Percentiles rank a stretch among this genome's conserved stretches.
Conservation (phyloP, 2,329 filamentous ascomycete species). For the Paraconiothyrium sp. region DNA sequence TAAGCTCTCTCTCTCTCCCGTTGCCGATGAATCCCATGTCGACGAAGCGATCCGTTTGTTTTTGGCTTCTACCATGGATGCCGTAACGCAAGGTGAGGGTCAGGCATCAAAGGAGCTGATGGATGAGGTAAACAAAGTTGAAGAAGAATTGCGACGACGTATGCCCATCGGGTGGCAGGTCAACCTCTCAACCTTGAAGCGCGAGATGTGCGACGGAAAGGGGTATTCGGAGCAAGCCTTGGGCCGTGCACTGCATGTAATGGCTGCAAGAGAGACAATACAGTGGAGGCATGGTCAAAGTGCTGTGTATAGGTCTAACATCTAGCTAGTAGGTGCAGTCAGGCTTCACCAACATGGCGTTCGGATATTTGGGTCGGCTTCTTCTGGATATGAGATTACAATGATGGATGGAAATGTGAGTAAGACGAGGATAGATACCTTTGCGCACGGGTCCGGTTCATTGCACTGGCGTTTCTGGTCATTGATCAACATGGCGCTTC, state of each 20-base stretch:
- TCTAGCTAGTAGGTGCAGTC: conserved; percentile 51
- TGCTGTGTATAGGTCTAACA: conserved; percentile 78
- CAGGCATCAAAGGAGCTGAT: conserved; percentile 84
- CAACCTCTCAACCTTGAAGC: conserved; percentile 81
- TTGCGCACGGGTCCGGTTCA: background rate
- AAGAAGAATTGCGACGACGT: conserved; percentile 85
- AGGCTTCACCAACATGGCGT: background rate
- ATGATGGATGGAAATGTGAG: background rate
- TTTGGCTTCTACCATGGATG: conserved; percentile 97
- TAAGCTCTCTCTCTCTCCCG: conserved; percentile 84
- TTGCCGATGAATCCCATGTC: conserved; percentile 90
- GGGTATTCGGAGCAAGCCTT: conserved; percentile 89
- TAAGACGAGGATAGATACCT: conserved; percentile 11
- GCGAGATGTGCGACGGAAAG: conserved; percentile 92
- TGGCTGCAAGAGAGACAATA: conserved; percentile 88
- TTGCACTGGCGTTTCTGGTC: background rate
- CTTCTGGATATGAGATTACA: background rate
- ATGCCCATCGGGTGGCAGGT: conserved; percentile 97
- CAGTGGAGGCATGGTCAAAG: conserved; percentile 80
- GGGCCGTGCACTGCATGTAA: conserved; percentile 82
- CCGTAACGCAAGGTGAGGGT: conserved; percentile 87
- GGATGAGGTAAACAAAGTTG: conserved; percentile 86
- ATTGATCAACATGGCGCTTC: conserved; percentile 6
- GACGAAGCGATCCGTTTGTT: conserved; percentile 98
- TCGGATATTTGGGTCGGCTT: background rate